Evolutionary conservation across 2,329 filamentous ascomycete genomes (phyloP).

Genomic region (Colletotrichum orbiculare): DNA sequence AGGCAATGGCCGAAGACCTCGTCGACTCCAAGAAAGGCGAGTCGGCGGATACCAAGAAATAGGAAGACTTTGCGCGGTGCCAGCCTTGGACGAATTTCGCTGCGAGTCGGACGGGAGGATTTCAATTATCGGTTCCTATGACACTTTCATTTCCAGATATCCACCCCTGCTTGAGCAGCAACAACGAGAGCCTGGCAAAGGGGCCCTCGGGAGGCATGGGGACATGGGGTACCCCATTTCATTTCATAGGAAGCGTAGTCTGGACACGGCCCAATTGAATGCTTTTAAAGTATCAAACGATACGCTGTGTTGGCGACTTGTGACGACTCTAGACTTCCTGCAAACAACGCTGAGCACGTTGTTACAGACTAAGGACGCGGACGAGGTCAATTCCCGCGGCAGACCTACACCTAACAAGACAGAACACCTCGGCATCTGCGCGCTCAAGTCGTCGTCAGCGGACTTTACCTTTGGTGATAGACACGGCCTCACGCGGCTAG

Average conservation of each 20-base stretch:
- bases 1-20: conserved; percentile 68
- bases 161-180: conserved; percentile 26
- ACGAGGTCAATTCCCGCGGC: background rate
- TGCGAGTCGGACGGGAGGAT: conserved; percentile 1
- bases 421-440: background rate
- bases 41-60: conserved; percentile 49
- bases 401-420: conserved; percentile 2
- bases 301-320: no score
- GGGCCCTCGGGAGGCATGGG: conserved; percentile 31
- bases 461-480: background rate
- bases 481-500: conserved; percentile 5
- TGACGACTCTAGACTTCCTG: no score
- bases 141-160: conserved; percentile 36
- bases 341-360: background rate
- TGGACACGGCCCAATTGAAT: conserved; percentile 29
- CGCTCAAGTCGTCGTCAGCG: background rate
- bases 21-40: conserved; percentile 55
- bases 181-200: conserved; percentile 14
- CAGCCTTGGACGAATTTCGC: background rate
- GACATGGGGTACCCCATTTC: conserved; percentile 29
- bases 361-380: background rate
- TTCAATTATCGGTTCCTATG: conserved; percentile 11
- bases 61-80: conserved; percentile 18
- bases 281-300: background rate
- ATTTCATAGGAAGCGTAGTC: conserved; percentile 34